Base-by-base conservation (phyloP, 495 filamentous ascomycete genomes). In the Rhizodiscina lignyota region DNA sequence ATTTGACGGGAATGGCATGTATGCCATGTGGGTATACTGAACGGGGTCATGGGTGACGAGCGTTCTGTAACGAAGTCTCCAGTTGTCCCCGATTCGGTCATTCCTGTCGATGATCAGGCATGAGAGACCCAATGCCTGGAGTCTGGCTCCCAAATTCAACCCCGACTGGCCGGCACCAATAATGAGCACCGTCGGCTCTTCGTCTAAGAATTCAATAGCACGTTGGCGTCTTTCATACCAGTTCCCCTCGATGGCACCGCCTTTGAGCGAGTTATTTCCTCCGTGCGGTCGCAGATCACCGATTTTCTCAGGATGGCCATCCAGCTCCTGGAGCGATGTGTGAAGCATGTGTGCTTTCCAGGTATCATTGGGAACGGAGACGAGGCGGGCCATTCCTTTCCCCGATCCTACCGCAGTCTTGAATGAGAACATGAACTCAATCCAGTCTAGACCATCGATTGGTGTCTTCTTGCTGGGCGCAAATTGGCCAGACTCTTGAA, bases 1-100 rank as follows among this genome's bases (percentile, higher is more conserved):
- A 38, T 56, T 58, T 0, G 62, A 38, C 6, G 81, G 80, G 43
- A 85, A 86, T 0, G 61, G 55, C 1, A 85, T 32, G 52, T 83
- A 85, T 1, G 80, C n/a, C 51, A 84, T 49, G 46, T 84, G 78
- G 46, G 83, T 75, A 43, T 70, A 82, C 70, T 74, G 78, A 2
- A 85, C 71, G 0, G 79, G 74, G 40, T 85, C 79, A 45, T 86
- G 82, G 4, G 82, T 63, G 0, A 84, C 78, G 2, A 70, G 59
- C 21, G 64, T 57, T 35, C 61, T 54, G 42, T 77, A 77, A 17
- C 82, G 59, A n/a, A 65, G 67, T 16, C 79, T 63, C 82, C 82
- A 89, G 52, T 72, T 83, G 47, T 84, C 81, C 5, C 82, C 82
- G 8, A 86, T 58, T 10, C 66, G 50, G 10, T 66, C 61, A 46